These are phyloP conservation scores for Williopsis jadinii DNA, from an alignment of 1,139 yeast genomes.

Conservation along the genomic window DNA sequence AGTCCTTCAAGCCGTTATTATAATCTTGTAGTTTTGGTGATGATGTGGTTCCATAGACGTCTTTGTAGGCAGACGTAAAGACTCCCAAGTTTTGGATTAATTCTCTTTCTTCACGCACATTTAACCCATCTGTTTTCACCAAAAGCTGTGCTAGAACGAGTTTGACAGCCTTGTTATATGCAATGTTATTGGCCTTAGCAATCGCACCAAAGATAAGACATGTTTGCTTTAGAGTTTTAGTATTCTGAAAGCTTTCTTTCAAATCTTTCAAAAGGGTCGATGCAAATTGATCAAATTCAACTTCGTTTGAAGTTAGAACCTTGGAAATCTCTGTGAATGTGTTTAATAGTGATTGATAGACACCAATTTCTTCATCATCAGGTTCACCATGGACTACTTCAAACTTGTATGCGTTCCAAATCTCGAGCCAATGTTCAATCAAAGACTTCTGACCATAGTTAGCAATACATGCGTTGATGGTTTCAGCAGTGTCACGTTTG, in stretches of 20 bases:
- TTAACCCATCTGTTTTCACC: constrained; percentile 21
- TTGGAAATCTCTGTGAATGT: constrained; percentile 38
- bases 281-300: constrained; percentile 30
- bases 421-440: constrained; percentile 54
- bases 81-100: constrained; percentile 55
- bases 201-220: constrained; percentile 52
- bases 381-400: constrained; percentile 75
- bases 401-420: constrained; percentile 87
- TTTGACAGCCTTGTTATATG: constrained; percentile 42
- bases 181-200: constrained; percentile 34
- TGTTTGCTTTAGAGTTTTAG: constrained; percentile 54
- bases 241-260: constrained; percentile 42
- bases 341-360: constrained; percentile 39
- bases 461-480: constrained; percentile 51
- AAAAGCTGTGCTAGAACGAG: constrained; percentile 33
- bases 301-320: constrained; percentile 27
- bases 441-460: constrained; percentile 40
- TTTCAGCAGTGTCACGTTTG: constrained; percentile 66
- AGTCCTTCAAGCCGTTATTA: constrained; percentile 31
- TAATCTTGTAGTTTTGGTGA: constrained; percentile 6
- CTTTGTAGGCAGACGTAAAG: constrained; percentile 38
- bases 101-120: constrained; percentile 49
- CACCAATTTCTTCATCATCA: constrained; percentile 33
- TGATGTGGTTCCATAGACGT: constrained; percentile 25
- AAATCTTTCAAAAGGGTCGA: constrained; percentile 48